Conservation (phyloP, 768 basidiomycete genomes). For the Megacollybia marginata region DNA sequence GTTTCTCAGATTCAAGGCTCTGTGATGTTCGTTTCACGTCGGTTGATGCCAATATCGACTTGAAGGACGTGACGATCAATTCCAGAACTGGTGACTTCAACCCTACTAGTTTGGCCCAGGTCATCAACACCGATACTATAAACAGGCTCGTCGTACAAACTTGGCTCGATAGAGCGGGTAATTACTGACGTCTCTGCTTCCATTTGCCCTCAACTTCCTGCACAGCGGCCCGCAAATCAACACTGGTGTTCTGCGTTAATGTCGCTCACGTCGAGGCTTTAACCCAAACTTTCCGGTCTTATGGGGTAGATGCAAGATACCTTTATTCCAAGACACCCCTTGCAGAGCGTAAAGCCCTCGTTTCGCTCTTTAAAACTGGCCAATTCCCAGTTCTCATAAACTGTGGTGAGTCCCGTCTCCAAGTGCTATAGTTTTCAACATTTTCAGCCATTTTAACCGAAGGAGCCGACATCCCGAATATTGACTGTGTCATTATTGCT, state of each 20-base stretch:
- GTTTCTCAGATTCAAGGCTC: slow-evolving; percentile 41
- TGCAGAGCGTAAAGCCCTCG: slow-evolving; percentile 52
- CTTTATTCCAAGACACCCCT: slow-evolving; percentile 64
- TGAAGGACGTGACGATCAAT: slow-evolving; percentile 61
- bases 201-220: slow-evolving; percentile 2
- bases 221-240: slow-evolving; percentile 66
- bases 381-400: slow-evolving; percentile 84
- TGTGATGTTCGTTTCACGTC: slow-evolving; percentile 82
- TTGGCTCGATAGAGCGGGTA: slow-evolving; percentile 84
- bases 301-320: slow-evolving; percentile 81
- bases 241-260: slow-evolving; percentile 88
- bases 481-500: slow-evolving; percentile 86
- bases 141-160: slow-evolving; percentile 74
- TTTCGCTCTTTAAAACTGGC: slow-evolving; percentile 63
- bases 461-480: slow-evolving; percentile 90
- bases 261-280: slow-evolving; percentile 72
- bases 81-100: slow-evolving; percentile 74
- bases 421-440: background rate
- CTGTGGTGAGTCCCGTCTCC: slow-evolving; percentile 49
- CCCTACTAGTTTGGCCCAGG: slow-evolving; percentile 66
- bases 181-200: slow-evolving; percentile 11
- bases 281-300: slow-evolving; percentile 61
- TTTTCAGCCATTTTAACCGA: slow-evolving; percentile 78
- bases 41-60: slow-evolving; percentile 66
- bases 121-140: slow-evolving; percentile 73